Percentiles rank a stretch among this genome's conserved stretches.
phyloP scores from a whole-genome alignment of 345 rosid genomes.

The Eutrema yunnanense region DNA sequence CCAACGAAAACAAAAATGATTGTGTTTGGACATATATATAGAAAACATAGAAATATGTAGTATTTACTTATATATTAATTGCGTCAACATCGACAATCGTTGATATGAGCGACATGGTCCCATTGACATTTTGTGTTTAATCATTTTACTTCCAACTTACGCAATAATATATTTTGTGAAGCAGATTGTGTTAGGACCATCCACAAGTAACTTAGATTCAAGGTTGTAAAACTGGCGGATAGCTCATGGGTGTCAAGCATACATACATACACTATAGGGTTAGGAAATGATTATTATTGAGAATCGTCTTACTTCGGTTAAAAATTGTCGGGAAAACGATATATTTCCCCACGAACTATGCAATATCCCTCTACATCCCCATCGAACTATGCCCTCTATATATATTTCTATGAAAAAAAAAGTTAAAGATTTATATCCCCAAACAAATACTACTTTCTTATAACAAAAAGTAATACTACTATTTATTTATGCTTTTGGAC shows the following conservation, averaged over 20 bases:
- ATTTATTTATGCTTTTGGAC: no score
- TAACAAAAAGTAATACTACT: no score
- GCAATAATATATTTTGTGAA: background rate
- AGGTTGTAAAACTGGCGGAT: conserved; percentile 3
- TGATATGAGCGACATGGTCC: background rate
- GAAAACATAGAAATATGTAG: background rate
- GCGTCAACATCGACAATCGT: background rate
- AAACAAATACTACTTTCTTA: no score
- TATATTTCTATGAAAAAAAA: no score
- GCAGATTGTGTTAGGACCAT: background rate
- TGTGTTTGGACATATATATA: background rate
- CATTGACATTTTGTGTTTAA: conserved; percentile 14
- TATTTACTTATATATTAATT: background rate
- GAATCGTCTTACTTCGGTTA: no score
- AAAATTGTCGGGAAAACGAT: no score
- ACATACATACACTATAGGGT: background rate
- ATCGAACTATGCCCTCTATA: no score
- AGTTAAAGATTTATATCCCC: no score
- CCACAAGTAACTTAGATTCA: background rate
- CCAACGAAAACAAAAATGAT: background rate
- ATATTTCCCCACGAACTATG: no score
- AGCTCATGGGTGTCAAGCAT: background rate
- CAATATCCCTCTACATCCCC: no score
- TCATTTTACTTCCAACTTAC: background rate
- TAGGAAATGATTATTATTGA: no score